Evolutionary conservation across 768 basidiomycete species (phyloP).

Genomic region (Cyathus striatus): DNA sequence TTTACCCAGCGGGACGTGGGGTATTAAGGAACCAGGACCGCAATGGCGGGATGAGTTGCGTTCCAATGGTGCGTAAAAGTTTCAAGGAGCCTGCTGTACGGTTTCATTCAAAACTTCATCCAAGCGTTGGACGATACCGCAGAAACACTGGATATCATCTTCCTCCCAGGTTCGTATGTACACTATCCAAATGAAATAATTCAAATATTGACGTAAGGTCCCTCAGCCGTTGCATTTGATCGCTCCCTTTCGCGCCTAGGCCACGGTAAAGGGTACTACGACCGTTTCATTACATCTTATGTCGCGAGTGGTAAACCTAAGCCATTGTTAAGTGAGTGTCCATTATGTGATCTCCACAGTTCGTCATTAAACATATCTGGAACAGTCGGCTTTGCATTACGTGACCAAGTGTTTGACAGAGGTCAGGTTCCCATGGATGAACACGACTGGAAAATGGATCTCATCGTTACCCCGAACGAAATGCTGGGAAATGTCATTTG

Average conservation of each 20-base stretch:
- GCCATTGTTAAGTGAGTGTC: conserved; percentile 58
- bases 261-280: conserved; percentile 83
- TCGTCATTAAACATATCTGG: no score
- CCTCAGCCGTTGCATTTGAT: conserved; percentile 72
- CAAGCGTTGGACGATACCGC: conserved; percentile 30
- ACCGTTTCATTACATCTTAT: conserved; percentile 63
- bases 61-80: conserved; percentile 39
- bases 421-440: conserved; percentile 47
- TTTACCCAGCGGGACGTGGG: conserved; percentile 65
- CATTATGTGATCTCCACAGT: no score
- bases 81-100: not conserved
- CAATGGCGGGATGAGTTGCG: conserved; percentile 41
- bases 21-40: conserved; percentile 61
- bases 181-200: not conserved
- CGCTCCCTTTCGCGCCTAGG: conserved; percentile 63
- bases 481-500: conserved; percentile 9
- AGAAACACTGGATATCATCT: conserved; percentile 53
- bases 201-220: not conserved
- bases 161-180: conserved; percentile 53
- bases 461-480: conserved; percentile 43
- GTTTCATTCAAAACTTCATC: conserved; percentile 1
- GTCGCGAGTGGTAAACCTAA: conserved; percentile 31
- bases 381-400: conserved; percentile 59
- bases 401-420: conserved; percentile 55
- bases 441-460: conserved; percentile 62